phyloP scores from a whole-genome alignment of 169 alveolate genomes.

The Eimeria falciformis region DNA sequence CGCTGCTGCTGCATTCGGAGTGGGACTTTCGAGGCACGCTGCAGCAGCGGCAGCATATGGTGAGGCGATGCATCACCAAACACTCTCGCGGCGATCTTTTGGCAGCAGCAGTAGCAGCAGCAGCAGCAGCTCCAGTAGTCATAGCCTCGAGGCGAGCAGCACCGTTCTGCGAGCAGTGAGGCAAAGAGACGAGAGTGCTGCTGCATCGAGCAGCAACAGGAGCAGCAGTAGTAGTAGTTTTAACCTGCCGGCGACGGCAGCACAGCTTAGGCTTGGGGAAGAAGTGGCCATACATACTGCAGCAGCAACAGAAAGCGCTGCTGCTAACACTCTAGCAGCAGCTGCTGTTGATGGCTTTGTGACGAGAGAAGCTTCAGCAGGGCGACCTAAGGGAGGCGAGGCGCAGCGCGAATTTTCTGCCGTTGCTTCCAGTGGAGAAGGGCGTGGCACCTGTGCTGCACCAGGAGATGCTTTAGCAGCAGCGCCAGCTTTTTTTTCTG shows the following conservation, averaged over 20 bases:
- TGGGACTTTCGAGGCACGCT: background rate
- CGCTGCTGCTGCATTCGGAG: slow-evolving; percentile 15
- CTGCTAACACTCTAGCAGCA: background rate
- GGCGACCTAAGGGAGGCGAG: too few relatives aligned
- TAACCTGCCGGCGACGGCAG: background rate
- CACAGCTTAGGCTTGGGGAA: background rate
- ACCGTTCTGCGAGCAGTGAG: background rate
- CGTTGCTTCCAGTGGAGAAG: too few relatives aligned
- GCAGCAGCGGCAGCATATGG: slow-evolving; percentile 37
- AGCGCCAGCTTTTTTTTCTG: background rate
- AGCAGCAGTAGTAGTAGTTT: background rate
- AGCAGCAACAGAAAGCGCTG: background rate
- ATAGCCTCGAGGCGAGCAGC: background rate
- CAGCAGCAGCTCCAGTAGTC: slow-evolving; percentile 20
- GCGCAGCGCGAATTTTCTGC: too few relatives aligned
- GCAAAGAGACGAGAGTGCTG: background rate
- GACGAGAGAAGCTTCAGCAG: background rate
- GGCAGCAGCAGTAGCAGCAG: slow-evolving; percentile 48
- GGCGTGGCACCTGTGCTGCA: background rate
- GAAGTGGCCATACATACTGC: background rate
- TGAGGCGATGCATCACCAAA: background rate
- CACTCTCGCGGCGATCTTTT: background rate
- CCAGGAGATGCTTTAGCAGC: background rate
- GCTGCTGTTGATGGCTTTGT: background rate
- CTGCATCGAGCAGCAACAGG: background rate